phyloP scores from a whole-genome alignment of 805 yeast species.

The Metschnikowia aberdeeniae region DNA sequence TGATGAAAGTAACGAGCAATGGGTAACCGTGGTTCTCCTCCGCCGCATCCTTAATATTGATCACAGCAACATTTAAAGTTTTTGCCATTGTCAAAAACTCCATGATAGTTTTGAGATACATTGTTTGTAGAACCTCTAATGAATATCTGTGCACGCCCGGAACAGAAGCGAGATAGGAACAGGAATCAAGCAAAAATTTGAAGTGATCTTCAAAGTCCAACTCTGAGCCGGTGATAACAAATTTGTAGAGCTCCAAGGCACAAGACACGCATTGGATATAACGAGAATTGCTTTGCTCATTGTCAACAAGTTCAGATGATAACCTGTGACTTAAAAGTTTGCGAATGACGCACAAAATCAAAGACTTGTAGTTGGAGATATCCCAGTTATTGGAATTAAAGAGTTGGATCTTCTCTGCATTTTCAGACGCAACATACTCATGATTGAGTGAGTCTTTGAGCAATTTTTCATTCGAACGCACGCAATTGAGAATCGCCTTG shows the following conservation, averaged over 20 bases:
- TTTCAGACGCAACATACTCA: constrained; percentile 57
- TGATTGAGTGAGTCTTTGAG: constrained; percentile 48
- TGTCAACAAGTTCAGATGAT: constrained; percentile 17
- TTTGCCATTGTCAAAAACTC: constrained; percentile 30
- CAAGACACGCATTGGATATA: constrained; percentile 29
- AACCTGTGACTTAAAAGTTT: constrained; percentile 40
- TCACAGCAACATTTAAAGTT: constrained; percentile 23
- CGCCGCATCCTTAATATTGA: constrained; percentile 29
- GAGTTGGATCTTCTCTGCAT: constrained; percentile 37
- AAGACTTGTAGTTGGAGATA: constrained; percentile 58
- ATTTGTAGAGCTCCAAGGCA: constrained; percentile 40
- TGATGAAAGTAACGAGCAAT: constrained; percentile 41
- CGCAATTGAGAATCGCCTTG: constrained; percentile 47
- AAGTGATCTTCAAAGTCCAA: constrained; percentile 45
- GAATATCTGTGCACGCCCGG: constrained; percentile 10
- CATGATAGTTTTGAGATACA: constrained; percentile 26
- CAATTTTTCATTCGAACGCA: constrained; percentile 41
- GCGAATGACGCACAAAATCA: constrained; percentile 43
- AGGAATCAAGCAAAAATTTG: constrained; percentile 34
- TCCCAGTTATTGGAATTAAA: constrained; percentile 44
- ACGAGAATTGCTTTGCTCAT: constrained; percentile 14
- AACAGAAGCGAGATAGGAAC: constrained; percentile 22
- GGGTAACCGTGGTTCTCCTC: constrained; percentile 25
- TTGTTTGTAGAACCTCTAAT: constrained; percentile 27
- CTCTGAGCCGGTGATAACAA: constrained; percentile 57